Evolutionary conservation across 1,284 basidiomycete species (phyloP), one percentile per base, ranked within the genome.

Genomic region (Puccinia polysora): DNA sequence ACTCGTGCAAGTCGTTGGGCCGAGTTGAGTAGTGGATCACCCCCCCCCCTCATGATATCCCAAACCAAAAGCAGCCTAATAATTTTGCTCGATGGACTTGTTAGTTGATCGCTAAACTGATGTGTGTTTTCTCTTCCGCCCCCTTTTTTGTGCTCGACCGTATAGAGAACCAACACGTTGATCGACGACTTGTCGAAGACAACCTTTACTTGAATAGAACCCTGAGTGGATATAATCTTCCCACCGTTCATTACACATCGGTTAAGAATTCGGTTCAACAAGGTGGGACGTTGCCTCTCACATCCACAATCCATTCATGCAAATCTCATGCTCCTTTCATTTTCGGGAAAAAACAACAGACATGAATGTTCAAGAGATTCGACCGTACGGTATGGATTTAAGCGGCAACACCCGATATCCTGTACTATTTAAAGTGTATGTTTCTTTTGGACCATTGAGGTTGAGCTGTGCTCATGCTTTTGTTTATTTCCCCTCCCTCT

Each of bases 331-430:
- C 23, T 52, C n/a, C n/a, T n/a, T n/a, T n/a, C n/a, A n/a, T n/a
- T n/a, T n/a, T n/a, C n/a, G n/a, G n/a, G n/a, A n/a, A n/a, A n/a
- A n/a, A n/a, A n/a, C n/a, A n/a, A n/a, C n/a, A 88, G 89, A 89
- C 77, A 83, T 95, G 63, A 95, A 94, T 79, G 88, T 89, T 67
- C 84, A 89, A 76, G 94, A 97, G 81, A 86, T 95, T 75, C 85
- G 91, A 15, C 95, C 95, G 18, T 90, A 91, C 4, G 85, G 86
- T 75, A 90, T 97, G 85, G 95, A 98, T 78, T 86, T 89, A 75
- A 88, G 89, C 8, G 95, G 95, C 4, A 86, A 89, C 40, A 92
- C 89, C 15, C 91, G 91, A 78, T 97, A 98, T 78, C 90, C 95
- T 0, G 91, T 97, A 12, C 82, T 96, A 12, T 91, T 96, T 83